Conservation (phyloP, 73 alveolate species). For the Paramecium bursaria region DNA sequence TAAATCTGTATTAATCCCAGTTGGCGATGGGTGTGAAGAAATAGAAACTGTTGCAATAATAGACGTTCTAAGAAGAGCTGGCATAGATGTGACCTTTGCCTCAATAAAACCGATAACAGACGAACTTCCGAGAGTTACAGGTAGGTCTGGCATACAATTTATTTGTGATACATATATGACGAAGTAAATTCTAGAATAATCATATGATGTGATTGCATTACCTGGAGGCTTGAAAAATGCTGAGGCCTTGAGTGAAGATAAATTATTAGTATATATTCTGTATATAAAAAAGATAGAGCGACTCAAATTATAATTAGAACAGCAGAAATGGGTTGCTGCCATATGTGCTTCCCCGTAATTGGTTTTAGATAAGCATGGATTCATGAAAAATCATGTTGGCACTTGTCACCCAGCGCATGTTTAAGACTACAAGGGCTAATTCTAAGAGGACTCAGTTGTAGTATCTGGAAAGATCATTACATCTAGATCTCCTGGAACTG, state of each 20-base stretch:
- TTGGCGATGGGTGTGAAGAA: constrained; percentile 83
- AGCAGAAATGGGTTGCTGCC: constrained; percentile 86
- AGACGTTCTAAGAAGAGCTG: constrained; percentile 77
- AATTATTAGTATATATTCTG: constrained; percentile 39
- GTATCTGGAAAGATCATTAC: constrained; percentile 83
- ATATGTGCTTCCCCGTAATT: constrained; percentile 94
- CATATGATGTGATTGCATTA: constrained; percentile 77
- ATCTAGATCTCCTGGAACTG: constrained; percentile 90
- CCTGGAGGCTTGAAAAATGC: constrained; percentile 94
- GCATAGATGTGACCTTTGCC: constrained; percentile 72
- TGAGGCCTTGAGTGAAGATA: constrained; percentile 61
- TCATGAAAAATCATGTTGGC: constrained; percentile 82
- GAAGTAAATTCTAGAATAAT: background rate
- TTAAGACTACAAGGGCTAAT: constrained; percentile 75
- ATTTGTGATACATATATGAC: constrained; percentile 51
- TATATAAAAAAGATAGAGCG: constrained; percentile 68
- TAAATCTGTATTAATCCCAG: constrained; percentile 67
- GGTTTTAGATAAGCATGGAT: constrained; percentile 85
- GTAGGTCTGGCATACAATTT: constrained; percentile 54
- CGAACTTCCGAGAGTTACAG: constrained; percentile 18
- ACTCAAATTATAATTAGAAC: constrained; percentile 75
- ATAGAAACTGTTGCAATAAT: constrained; percentile 76
- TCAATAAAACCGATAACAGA: constrained; percentile 39
- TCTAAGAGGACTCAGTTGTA: constrained; percentile 81
- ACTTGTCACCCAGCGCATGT: constrained; percentile 90